Evolutionary conservation across 2,329 filamentous ascomycete species (phyloP).

Genomic region (Pestalotiopsis sp.): DNA sequence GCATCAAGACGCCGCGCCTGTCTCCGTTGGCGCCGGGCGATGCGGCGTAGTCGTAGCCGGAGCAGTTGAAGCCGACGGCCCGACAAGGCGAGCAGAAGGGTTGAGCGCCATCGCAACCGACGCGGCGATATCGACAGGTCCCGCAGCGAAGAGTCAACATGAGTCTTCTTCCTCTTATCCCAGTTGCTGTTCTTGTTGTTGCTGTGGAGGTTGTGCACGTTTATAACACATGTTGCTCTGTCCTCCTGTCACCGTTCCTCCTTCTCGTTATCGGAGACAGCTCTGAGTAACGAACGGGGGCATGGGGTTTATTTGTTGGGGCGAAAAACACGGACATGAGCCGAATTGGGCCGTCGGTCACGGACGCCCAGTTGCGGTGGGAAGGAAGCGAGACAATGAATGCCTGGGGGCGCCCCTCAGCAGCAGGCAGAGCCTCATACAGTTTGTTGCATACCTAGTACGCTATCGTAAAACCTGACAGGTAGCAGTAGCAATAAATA

Average conservation of each 20-base stretch:
- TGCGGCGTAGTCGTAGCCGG: constrained; percentile 10
- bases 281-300: neutral
- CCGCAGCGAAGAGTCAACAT: constrained; percentile 10
- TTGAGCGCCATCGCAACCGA: constrained; percentile 11
- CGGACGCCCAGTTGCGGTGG: constrained; percentile 1
- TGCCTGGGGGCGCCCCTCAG: constrained; percentile 4
- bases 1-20: constrained; percentile 1
- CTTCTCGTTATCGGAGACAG: neutral
- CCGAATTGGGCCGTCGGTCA: neutral
- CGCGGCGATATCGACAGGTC: constrained; percentile 13
- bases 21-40: neutral
- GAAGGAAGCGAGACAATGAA: neutral
- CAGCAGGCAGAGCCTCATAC: constrained; percentile 4
- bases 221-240: neutral
- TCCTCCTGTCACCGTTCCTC: neutral
- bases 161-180: neutral
- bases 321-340: neutral
- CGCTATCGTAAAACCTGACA: neutral
- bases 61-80: constrained; percentile 11
- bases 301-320: constrained; percentile 1
- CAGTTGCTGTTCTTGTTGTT: neutral
- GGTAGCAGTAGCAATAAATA: neutral
- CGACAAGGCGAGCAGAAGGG: constrained; percentile 5
- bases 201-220: neutral
- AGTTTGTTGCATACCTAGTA: too few relatives aligned